Evolutionary conservation across 2,329 filamentous ascomycete species (phyloP), one percentile per base, ranked within the genome.

Genomic region (Fusarium tricinctum): DNA sequence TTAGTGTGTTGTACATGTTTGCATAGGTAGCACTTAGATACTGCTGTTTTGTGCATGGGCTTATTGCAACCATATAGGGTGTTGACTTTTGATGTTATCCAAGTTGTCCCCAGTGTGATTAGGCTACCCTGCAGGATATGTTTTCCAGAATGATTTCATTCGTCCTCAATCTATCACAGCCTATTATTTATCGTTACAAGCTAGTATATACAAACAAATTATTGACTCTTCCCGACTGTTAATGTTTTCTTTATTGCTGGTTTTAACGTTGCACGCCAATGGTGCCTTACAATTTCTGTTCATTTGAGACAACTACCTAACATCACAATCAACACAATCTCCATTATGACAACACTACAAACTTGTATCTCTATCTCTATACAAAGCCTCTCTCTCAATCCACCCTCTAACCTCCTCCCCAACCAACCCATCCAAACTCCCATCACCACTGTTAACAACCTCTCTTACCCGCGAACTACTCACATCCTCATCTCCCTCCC

Each of bases 381-480:
- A 93, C 61, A 93, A 65, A 3, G 74, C 77, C 71, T 88, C 81
- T 13, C 80, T 77, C 63, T 84, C 76, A 28, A 94, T 83, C 86
- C 88, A 92, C 22, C 76, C 78, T 46, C 79, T 80, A 0, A 94
- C 86, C 3, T 83, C 82, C 3, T 77, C 75, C 0, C 86, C 87
- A 33, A 92, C 89, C 66, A 92, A 73, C 55, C 74, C 73, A 19
- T 74, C 75, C 50, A 93, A 77, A 53, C 73, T 77, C 79, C 79
- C 81, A 79, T 84, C 43, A 86, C 82, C 13, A 78, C 75, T 7
- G 59, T 81, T 82, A 2, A 86, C 86, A 8, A 88, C 85, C 32
- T 84, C 82, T 50, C 91, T 83, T 44, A 91, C 90, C 71, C 81
- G 84, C 8, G 92, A 93, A 66, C 86, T 89, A 66, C 86, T 89